Evolutionary conservation across 805 yeast species (phyloP), one percentile per base, ranked within the genome.

Genomic region (Candida koratica): DNA sequence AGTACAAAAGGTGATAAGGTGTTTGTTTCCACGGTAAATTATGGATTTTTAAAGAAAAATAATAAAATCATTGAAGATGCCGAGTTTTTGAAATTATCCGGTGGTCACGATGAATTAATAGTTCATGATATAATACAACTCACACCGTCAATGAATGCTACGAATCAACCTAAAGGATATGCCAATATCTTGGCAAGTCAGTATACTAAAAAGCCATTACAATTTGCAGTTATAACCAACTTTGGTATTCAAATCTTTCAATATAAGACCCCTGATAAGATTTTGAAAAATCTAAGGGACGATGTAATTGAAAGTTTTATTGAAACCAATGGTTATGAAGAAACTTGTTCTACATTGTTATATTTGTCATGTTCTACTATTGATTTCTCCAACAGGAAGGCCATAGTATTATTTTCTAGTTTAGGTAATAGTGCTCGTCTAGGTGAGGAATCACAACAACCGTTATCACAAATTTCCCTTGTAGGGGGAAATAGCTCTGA

Each of bases 111-210:
- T 16, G 50, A 49, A 12, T 56, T 66, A 2, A 58, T 54, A 22
- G 78, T 89, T 17, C 88, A 81, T 49, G 85, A 84, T 32, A 79
- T 89, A 43, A 75, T 79, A 12, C 84, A 82, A 43, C 52, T 85
- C 28, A 75, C 90, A 0, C 78, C 84, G 11, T 64, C 79, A 2
- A 81, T 81, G 69, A 74, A 76, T 51, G 86, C 94, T 1, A 73
- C 90, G 0, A 61, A 75, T 28, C 76, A 76, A 29, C 95, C 95
- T 14, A 76, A 69, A 47, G 96, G 96, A 2, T 86, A 80, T 53
- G 85, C 87, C 7, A 89, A 90, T 54, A 79, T 79, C 41, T 78
- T 85, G 58, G 95, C 96, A 1, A 79, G 90, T 5, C 97, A 89
- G 50, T 90, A 86, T 52, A 74, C 79, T 12, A 60, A 74, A 13